These are phyloP conservation scores for Perkinsus olseni DNA, from an alignment of 169 alveolate species.

Conservation along the genomic window DNA sequence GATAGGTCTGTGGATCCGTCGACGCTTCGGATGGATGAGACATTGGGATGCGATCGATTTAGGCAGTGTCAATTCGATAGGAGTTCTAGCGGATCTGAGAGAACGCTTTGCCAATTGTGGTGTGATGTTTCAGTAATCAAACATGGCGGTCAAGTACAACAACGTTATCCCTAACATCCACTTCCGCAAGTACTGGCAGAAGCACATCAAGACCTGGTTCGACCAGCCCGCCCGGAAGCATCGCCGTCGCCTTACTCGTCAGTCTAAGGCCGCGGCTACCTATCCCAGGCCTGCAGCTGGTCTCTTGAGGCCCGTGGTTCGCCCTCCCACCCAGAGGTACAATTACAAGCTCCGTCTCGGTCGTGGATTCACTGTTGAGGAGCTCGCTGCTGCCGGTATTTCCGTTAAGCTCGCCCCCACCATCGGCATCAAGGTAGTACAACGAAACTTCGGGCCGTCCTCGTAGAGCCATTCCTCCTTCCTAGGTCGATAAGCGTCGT, in stretches of 20 bases:
- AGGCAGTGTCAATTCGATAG: too few relatives aligned
- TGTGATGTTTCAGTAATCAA: background rate
- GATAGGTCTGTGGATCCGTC: too few relatives aligned
- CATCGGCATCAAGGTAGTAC: conserved; percentile 75
- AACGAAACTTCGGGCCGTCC: too few relatives aligned
- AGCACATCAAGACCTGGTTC: conserved; percentile 94
- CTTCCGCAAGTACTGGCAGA: conserved; percentile 92
- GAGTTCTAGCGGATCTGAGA: too few relatives aligned
- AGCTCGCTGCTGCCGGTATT: conserved; percentile 84
- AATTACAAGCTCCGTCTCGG: conserved; percentile 92
- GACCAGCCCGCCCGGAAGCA: conserved; percentile 93
- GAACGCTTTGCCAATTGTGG: background rate
- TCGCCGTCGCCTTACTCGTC: conserved; percentile 80
- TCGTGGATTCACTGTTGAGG: conserved; percentile 96
- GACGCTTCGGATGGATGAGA: too few relatives aligned
- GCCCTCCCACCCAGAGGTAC: conserved; percentile 92
- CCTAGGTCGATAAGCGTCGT: conserved; percentile 95
- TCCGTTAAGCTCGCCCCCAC: conserved; percentile 87
- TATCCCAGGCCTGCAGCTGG: conserved; percentile 90
- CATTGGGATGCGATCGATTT: too few relatives aligned
- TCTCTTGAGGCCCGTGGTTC: conserved; percentile 86
- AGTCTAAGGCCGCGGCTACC: conserved; percentile 68
- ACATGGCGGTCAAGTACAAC: conserved; percentile 79
- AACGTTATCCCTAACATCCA: conserved; percentile 94
- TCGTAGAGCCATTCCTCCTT: too few relatives aligned